Evolutionary conservation across 164 flowering plant species (phyloP), one percentile per base, ranked within the genome.

Genomic region (Sedum album): DNA sequence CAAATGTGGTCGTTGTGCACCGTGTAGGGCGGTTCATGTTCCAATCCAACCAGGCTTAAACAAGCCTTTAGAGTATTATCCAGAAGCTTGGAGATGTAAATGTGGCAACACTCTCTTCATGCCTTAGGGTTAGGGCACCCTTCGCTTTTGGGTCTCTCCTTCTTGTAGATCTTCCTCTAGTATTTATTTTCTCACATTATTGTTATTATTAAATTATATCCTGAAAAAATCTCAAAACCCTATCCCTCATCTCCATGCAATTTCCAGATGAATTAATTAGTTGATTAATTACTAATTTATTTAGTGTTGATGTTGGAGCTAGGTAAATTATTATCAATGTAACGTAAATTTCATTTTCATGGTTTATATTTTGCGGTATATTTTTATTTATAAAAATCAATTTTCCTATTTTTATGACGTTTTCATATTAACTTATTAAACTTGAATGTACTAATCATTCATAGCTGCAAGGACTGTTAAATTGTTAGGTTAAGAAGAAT

Each of bases 51-150:
- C 94, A 0, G 98, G 97, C 8, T 42, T 76, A 28, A 82, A 74
- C 60, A 67, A 76, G 23, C 90, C 93, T 6, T 73, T 86, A 1
- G 98, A 93, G 84, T 93, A 93, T 72, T 93, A 93, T 70, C 98
- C 98, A 0, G 97, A 91, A 79, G 98, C 97, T 21, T 93, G 98
- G 98, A 82, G 98, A 0, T 93, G 98, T 85, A 85, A 86, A 77
- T 93, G 98, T 72, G 91, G 98, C 26, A 82, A 84, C 66, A 88
- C 77, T 71, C 80, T 88, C 46, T 93, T 76, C 81, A 82, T 87
- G 91, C 98, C 98, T 60, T 88, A 69, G 20, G 20, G 20, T 11
- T 1, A 44, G 18, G 18, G 1, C 18, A 3, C 49, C 15, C 14
- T 44, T 44, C 18, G 14, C 49, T 44, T 17, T 17, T 48, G 21